phyloP scores from a whole-genome alignment of 768 basidiomycete genomes.

The Mycena polygramma region DNA sequence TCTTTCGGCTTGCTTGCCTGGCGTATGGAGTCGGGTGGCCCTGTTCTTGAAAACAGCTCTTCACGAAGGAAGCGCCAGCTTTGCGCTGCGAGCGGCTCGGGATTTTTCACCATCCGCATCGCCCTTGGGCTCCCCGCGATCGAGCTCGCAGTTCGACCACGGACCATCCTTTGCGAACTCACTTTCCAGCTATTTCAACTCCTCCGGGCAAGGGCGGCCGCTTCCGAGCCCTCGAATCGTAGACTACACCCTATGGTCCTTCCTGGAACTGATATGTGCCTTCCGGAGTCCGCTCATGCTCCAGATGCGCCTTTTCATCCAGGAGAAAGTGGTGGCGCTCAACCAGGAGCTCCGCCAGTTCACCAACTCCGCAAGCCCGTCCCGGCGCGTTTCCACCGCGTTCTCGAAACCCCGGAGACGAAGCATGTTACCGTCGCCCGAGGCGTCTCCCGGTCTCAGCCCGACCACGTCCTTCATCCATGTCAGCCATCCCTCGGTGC shows the following conservation, averaged over 20 bases:
- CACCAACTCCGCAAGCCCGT: slow-evolving; percentile 43
- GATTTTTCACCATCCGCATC: slow-evolving; percentile 64
- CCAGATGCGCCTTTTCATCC: slow-evolving; percentile 75
- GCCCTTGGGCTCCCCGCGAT: slow-evolving; percentile 64
- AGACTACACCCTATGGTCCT: slow-evolving; percentile 82
- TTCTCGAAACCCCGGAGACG: slow-evolving; percentile 71
- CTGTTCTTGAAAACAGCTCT: slow-evolving; percentile 64
- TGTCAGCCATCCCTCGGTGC: slow-evolving; percentile 28
- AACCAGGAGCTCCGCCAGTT: slow-evolving; percentile 61
- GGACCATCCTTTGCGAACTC: slow-evolving; percentile 43
- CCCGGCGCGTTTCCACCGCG: slow-evolving; percentile 62
- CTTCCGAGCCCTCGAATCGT: slow-evolving; percentile 65
- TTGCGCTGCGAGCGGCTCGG: slow-evolving; percentile 57
- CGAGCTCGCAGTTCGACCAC: slow-evolving; percentile 57
- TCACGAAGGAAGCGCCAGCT: slow-evolving; percentile 71
- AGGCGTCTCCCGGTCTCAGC: slow-evolving; percentile 57
- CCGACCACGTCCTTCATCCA: slow-evolving; percentile 48
- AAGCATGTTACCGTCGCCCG: slow-evolving; percentile 60
- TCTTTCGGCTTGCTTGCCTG: slow-evolving; percentile 65
- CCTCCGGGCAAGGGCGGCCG: slow-evolving; percentile 38
- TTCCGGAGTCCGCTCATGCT: slow-evolving; percentile 73
- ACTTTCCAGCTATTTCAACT: slow-evolving; percentile 44
- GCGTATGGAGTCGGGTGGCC: slow-evolving; percentile 75
- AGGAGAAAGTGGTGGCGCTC: slow-evolving; percentile 71
- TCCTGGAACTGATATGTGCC: slow-evolving; percentile 74